Conservation (phyloP, 2,329 filamentous ascomycete genomes). For the Aureobasidium leucospermi region DNA sequence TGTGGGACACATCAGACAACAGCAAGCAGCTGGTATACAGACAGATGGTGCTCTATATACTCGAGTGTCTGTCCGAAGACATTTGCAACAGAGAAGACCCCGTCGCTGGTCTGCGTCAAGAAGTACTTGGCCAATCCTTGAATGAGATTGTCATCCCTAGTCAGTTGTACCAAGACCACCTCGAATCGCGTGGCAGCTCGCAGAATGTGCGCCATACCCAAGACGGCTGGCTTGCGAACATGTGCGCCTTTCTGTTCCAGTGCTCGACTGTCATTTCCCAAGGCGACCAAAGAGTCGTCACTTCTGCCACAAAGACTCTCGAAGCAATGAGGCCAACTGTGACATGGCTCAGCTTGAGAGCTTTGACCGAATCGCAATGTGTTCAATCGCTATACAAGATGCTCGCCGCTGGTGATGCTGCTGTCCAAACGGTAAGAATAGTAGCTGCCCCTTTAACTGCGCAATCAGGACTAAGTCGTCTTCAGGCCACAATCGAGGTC, state of each 20-base stretch:
- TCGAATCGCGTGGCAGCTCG: constrained; percentile 54
- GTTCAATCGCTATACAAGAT: constrained; percentile 64
- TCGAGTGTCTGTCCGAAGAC: constrained; percentile 91
- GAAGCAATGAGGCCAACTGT: constrained; percentile 71
- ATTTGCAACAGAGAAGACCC: constrained; percentile 87
- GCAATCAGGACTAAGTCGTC: constrained; percentile 19
- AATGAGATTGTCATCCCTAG: constrained; percentile 90
- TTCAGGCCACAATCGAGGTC: constrained; percentile 48
- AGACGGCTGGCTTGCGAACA: constrained; percentile 78
- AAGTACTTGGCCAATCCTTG: constrained; percentile 76
- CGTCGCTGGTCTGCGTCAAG: constrained; percentile 73
- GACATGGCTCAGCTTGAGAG: constrained; percentile 80
- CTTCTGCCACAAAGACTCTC: constrained; percentile 68
- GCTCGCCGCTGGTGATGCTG: constrained; percentile 61
- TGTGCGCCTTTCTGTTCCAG: constrained; percentile 14
- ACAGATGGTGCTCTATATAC: constrained; percentile 77
- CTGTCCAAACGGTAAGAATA: constrained; percentile 62
- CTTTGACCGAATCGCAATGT: constrained; percentile 63
- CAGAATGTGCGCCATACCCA: constrained; percentile 66
- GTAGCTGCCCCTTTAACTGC: background rate
- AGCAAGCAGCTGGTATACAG: constrained; percentile 54
- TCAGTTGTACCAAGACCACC: constrained; percentile 64
- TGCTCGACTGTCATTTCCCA: constrained; percentile 3
- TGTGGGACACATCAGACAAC: constrained; percentile 55
- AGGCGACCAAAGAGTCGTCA: constrained; percentile 56